Percentiles rank a stretch among this genome's conserved stretches.
Conservation (phyloP, 805 yeast genomes). For the Saturnispora sekii region DNA sequence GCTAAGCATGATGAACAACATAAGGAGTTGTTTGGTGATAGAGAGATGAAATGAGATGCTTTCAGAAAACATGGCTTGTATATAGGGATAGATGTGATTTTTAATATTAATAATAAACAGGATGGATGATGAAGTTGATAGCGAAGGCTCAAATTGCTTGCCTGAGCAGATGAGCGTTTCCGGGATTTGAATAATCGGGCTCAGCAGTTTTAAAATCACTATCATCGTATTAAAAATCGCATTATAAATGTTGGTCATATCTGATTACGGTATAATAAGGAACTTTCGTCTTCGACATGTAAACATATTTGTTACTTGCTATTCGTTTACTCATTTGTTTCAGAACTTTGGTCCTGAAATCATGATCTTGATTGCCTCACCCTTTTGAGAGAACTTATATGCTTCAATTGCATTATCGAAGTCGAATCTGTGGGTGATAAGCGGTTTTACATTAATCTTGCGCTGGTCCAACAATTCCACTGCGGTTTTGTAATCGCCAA, state of each 20-base stretch:
- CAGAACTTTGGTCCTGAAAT: conserved; percentile 62
- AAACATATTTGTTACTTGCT: too few species aligned
- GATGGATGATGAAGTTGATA: too few species aligned
- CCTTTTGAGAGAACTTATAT: conserved; percentile 54
- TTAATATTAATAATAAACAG: not conserved
- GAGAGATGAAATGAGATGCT: conserved; percentile 7
- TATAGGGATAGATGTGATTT: not conserved
- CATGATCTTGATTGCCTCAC: conserved; percentile 67
- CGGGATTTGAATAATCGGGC: too few species aligned
- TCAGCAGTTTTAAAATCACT: too few species aligned
- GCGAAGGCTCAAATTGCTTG: too few species aligned
- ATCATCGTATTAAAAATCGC: too few species aligned
- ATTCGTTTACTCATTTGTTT: not conserved
- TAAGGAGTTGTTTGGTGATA: conserved; percentile 20
- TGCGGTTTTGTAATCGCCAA: conserved; percentile 66
- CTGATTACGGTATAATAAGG: not conserved
- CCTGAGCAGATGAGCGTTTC: too few species aligned
- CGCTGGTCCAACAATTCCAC: conserved; percentile 42
- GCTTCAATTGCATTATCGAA: conserved; percentile 72
- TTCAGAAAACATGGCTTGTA: not conserved
- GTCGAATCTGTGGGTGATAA: conserved; percentile 65
- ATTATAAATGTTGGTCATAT: too few species aligned
- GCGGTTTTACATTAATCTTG: conserved; percentile 49
- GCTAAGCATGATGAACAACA: conserved; percentile 31
- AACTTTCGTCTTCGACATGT: not conserved